These are phyloP conservation scores for Alloascoidea hylecoeti DNA, from an alignment of 805 yeast genomes.

Conservation along the genomic window DNA sequence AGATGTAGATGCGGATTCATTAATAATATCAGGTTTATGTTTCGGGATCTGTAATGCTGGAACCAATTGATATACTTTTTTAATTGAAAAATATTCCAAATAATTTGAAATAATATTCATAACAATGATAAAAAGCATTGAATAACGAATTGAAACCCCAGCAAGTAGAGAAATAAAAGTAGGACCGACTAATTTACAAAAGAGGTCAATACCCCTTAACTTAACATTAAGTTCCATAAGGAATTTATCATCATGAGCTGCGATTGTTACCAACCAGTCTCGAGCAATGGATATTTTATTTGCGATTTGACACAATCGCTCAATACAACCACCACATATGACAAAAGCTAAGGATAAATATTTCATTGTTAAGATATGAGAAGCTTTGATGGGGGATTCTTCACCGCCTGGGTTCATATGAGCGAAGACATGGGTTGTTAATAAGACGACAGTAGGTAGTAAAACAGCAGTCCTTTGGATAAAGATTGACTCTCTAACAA, in stretches of 20 bases:
- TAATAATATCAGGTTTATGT: conserved; percentile 1
- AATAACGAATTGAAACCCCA: conserved; percentile 12
- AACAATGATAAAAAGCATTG: conserved; percentile 15
- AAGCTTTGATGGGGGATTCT: not conserved
- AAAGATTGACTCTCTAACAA: conserved; percentile 19
- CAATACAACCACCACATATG: conserved; percentile 18
- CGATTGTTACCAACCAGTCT: conserved; percentile 26
- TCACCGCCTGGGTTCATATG: conserved; percentile 3
- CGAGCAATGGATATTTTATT: conserved; percentile 24
- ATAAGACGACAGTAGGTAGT: conserved; percentile 5
- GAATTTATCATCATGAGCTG: conserved; percentile 11
- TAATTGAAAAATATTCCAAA: conserved; percentile 20
- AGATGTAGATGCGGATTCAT: not conserved
- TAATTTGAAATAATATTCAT: conserved; percentile 16
- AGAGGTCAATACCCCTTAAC: conserved; percentile 23
- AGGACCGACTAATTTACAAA: conserved; percentile 24
- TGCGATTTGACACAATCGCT: conserved; percentile 18
- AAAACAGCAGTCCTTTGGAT: conserved; percentile 12
- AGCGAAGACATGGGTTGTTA: conserved; percentile 8
- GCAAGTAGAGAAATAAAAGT: conserved; percentile 19
- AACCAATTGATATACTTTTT: conserved; percentile 17
- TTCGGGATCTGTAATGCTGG: conserved; percentile 13
- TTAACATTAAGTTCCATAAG: conserved; percentile 17
- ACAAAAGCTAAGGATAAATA: conserved; percentile 13
- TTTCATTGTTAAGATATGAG: not conserved